phyloP scores from a whole-genome alignment of 495 filamentous ascomycete genomes.

The Cenococcum geophilum region DNA sequence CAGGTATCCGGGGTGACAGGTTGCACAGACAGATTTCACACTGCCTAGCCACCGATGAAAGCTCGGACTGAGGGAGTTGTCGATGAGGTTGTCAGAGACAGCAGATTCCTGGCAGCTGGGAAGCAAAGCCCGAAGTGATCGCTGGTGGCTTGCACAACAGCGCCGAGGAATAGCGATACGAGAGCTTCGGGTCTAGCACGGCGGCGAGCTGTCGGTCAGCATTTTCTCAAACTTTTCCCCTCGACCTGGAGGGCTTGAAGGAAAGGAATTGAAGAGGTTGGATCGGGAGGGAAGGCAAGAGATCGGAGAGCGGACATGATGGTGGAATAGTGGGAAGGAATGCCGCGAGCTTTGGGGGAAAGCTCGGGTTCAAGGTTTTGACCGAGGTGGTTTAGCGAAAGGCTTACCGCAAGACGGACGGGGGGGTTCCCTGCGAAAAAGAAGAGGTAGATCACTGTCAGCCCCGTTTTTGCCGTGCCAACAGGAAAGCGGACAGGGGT shows the following conservation, averaged over 20 bases:
- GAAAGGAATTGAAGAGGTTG: background rate
- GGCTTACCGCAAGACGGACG: background rate
- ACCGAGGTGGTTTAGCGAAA: background rate
- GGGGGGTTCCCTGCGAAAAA: background rate
- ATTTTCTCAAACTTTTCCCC: background rate
- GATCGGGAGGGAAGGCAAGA: background rate
- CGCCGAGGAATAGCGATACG: background rate
- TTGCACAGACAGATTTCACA: background rate
- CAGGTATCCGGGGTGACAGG: background rate
- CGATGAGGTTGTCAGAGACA: background rate
- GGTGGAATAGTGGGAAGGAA: conserved; percentile 3
- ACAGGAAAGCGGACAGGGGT: no score
- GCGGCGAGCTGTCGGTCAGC: background rate
- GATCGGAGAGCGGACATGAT: background rate
- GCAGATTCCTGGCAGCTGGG: background rate
- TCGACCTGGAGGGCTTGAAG: background rate
- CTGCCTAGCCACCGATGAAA: background rate
- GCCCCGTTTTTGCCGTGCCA: no score
- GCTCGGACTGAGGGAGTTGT: background rate
- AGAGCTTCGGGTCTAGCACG: background rate
- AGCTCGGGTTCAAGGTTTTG: conserved; percentile 1
- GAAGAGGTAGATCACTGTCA: no score
- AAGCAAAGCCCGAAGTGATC: background rate
- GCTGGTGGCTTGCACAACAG: background rate
- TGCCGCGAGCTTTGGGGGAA: conserved; percentile 3